Evolutionary conservation across 2,329 filamentous ascomycete species (phyloP), one percentile per base, ranked within the genome.

Genomic region (Xylaria sp.): DNA sequence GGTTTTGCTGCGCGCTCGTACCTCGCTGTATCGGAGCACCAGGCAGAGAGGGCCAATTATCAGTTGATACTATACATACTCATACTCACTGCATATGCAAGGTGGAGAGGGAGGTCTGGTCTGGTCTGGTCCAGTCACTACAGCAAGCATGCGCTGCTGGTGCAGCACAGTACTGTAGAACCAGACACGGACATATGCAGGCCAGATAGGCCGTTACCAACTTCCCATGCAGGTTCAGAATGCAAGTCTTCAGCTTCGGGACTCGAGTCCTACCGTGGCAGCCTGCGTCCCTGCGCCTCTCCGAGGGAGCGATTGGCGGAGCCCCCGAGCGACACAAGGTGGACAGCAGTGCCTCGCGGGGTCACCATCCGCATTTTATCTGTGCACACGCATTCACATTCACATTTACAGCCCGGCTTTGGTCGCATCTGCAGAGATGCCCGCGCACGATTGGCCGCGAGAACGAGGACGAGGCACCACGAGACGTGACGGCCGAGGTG

Each of bases 51-150:
- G 41, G 40, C 54, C 51, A 52, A 47, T 53, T 21, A 31, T 41
- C 33, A 48, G 49, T 54, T 21, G 47, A 53, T 46, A 17, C 13
- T 15, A 41, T 48, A 33, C 27, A 13, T 29, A n/a, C 6, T 31
- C 11, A 41, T 43, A 29, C n/a, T n/a, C n/a, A n/a, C 43, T 46
- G 53, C 43, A 61, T 60, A 63, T 60, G 60, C 60, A 54, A 29
- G 54, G 54, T 44, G 59, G 35, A 38, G 19, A 37, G 7, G 17
- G 17, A n/a, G 37, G 43, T 35, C 43, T 43, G 33, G 13, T 48
- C 48, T 49, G 33, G 38, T 35, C 33, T 35, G n/a, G n/a, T 25
- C 19, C 27, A n/a, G 54, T 53, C 54, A 43, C 48, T 43, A 54
- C 19, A 31, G 40, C 49, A 38, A 31, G 40, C 49, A 38, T 38